These are phyloP conservation scores for Claviceps digitariae DNA, from an alignment of 2,329 filamentous ascomycete species.

Conservation along the genomic window DNA sequence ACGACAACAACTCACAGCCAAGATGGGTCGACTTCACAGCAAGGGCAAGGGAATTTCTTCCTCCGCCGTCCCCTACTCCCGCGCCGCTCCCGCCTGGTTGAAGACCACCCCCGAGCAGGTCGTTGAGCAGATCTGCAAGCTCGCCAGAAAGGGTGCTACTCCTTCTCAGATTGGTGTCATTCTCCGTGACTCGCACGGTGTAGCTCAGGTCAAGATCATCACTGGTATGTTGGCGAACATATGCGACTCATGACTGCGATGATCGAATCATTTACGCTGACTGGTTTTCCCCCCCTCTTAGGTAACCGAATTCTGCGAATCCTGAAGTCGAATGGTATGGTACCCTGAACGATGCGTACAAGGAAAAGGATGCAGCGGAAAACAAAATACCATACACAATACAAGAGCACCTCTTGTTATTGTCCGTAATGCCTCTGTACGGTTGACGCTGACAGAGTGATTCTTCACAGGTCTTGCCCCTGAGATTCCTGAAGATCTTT, in stretches of 20 bases:
- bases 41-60: conserved; percentile 98
- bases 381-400: conserved; percentile 16
- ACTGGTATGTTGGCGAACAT: conserved; percentile 54
- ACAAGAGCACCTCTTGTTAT: conserved; percentile 12
- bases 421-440: conserved; percentile 58
- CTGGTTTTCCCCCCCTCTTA: conserved; percentile 20
- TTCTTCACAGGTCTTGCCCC: conserved; percentile 86
- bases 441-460: conserved; percentile 93
- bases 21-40: conserved; percentile 96
- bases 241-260: background rate
- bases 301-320: conserved; percentile 99
- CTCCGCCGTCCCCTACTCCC: conserved; percentile 94
- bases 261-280: background rate
- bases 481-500: conserved; percentile 97
- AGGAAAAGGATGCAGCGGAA: conserved; percentile 13
- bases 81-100: conserved; percentile 83
- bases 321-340: conserved; percentile 92
- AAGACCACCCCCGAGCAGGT: conserved; percentile 98
- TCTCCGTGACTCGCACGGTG: conserved; percentile 93
- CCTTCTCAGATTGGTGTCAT: conserved; percentile 98
- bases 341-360: conserved; percentile 19
- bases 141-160: conserved; percentile 96
- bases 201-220: conserved; percentile 95
- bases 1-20: conserved; percentile 34
- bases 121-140: conserved; percentile 98